Evolutionary conservation across 2,329 filamentous ascomycete genomes (phyloP).

Genomic region (Arachnomyces sp.): DNA sequence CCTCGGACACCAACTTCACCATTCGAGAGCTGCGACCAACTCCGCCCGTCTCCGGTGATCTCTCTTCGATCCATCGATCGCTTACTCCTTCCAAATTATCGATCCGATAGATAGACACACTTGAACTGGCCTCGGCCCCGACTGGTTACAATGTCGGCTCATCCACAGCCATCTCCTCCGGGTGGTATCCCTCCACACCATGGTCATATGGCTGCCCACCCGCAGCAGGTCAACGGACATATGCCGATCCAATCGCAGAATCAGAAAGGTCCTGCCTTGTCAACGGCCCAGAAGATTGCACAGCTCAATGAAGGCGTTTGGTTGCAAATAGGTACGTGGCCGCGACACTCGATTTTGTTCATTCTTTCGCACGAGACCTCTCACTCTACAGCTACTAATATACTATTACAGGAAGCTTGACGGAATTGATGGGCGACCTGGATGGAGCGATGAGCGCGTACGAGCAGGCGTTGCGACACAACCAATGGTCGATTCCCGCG

Average conservation of each 20-base stretch:
- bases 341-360: neutral
- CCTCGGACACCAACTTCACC: too few species aligned
- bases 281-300: slow-evolving; percentile 66
- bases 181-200: slow-evolving; percentile 63
- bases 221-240: slow-evolving; percentile 48
- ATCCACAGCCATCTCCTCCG: slow-evolving; percentile 73
- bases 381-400: slow-evolving; percentile 14
- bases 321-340: slow-evolving; percentile 76
- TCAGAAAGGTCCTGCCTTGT: slow-evolving; percentile 52
- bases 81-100: slow-evolving; percentile 12
- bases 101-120: slow-evolving; percentile 11
- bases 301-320: slow-evolving; percentile 80
- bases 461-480: slow-evolving; percentile 80
- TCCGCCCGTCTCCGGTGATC: too few species aligned
- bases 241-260: slow-evolving; percentile 39
- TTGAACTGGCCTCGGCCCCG: slow-evolving; percentile 10
- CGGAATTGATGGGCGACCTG: slow-evolving; percentile 78
- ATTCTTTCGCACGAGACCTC: slow-evolving; percentile 9
- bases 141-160: slow-evolving; percentile 51
- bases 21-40: too few species aligned
- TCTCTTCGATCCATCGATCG: too few species aligned
- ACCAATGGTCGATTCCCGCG: slow-evolving; percentile 77
- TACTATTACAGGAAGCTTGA: slow-evolving; percentile 60
- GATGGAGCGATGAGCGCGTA: slow-evolving; percentile 88
- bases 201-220: slow-evolving; percentile 57